phyloP scores from a whole-genome alignment of 2,329 filamentous ascomycete genomes.

The Ascocoryne sarcoides region DNA sequence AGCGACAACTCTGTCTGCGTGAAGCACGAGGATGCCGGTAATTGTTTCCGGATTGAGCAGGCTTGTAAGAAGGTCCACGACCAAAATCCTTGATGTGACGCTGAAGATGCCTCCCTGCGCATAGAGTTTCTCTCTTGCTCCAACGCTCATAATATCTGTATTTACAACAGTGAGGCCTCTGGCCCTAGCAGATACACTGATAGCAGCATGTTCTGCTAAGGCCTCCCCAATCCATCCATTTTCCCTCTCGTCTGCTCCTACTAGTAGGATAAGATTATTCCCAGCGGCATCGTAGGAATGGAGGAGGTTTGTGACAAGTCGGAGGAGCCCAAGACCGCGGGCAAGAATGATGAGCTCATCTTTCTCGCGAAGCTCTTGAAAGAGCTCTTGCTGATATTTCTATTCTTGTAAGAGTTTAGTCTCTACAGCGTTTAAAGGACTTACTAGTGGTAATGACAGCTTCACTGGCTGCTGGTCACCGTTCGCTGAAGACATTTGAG shows the following conservation, averaged over 20 bases:
- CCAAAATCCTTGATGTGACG: conserved; percentile 89
- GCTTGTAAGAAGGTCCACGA: conserved; percentile 84
- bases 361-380: conserved; percentile 79
- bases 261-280: conserved; percentile 81
- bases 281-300: conserved; percentile 95
- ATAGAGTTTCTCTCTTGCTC: conserved; percentile 86
- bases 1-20: conserved; percentile 78
- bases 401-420: conserved; percentile 27
- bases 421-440: neutral
- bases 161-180: conserved; percentile 87
- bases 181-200: conserved; percentile 74
- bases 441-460: conserved; percentile 67
- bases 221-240: conserved; percentile 97
- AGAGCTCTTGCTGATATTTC: conserved; percentile 92
- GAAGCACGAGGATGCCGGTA: conserved; percentile 78
- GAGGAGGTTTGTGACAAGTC: conserved; percentile 88
- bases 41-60: conserved; percentile 75
- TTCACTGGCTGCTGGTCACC: conserved; percentile 62
- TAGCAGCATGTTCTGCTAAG: conserved; percentile 86
- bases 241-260: conserved; percentile 85
- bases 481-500: conserved; percentile 27
- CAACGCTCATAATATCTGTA: conserved; percentile 85
- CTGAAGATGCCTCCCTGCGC: conserved; percentile 83
- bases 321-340: conserved; percentile 82
- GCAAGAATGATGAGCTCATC: conserved; percentile 92